Conservation (phyloP, 352 stramenopile genomes). For the Pythium rishiriense region DNA sequence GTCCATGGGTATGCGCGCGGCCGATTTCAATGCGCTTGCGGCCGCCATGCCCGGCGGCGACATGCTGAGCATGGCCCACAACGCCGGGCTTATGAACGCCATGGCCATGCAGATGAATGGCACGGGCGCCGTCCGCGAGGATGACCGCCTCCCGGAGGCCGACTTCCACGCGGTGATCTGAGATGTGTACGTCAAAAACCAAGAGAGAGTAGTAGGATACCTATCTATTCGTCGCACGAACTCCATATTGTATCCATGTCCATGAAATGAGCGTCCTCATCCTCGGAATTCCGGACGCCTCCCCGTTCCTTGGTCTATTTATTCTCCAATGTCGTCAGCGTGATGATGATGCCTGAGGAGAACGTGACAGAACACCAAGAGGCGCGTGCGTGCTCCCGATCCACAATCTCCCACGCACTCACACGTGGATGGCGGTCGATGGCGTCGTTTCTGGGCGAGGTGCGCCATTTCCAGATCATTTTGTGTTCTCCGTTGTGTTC, state of each 20-base stretch:
- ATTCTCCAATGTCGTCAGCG: neutral
- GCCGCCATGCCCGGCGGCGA: conserved; percentile 10
- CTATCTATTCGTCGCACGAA: no score
- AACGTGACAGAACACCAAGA: conserved; percentile 5
- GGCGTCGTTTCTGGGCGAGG: no score
- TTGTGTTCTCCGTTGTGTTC: no score
- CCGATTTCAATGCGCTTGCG: conserved; percentile 11
- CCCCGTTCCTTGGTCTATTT: no score
- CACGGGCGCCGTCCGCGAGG: neutral
- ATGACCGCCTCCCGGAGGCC: conserved; percentile 13
- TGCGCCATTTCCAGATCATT: no score
- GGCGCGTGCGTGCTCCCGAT: neutral
- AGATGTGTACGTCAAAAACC: no score
- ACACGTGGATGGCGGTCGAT: neutral
- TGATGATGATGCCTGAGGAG: neutral
- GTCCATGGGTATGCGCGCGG: neutral
- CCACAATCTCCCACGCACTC: neutral
- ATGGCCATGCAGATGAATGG: conserved; percentile 27
- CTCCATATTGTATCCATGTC: no score
- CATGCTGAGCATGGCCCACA: conserved; percentile 26
- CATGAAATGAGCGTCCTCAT: no score
- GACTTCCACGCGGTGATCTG: conserved; percentile 30
- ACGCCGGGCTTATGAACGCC: conserved; percentile 20
- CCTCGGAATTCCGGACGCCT: neutral
- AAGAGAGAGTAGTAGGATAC: no score